A percentile compares a stretch with the other conserved stretches of the same genome.
phyloP scores from a whole-genome alignment of 345 rosid species.

The Lepidium sativum region DNA sequence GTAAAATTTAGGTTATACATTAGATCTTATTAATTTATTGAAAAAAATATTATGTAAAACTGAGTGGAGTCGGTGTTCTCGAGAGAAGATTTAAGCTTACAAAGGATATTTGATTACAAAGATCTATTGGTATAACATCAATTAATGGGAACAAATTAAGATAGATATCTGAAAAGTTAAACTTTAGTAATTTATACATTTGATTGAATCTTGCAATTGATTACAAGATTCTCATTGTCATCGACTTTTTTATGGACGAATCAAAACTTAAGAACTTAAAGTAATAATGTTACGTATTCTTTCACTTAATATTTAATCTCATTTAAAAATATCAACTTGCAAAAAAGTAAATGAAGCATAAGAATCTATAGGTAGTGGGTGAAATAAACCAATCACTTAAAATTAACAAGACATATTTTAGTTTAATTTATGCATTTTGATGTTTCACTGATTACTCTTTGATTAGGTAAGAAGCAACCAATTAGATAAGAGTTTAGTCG shows the following conservation, averaged over 20 bases:
- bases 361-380: slow-evolving; percentile 17
- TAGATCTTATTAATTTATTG: no score
- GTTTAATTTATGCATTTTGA: background rate
- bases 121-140: no score
- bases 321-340: slow-evolving; percentile 8
- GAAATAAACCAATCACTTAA: slow-evolving; percentile 17
- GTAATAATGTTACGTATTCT: slow-evolving; percentile 11
- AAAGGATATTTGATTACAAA: no score
- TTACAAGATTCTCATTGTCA: background rate
- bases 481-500: background rate
- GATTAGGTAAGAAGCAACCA: slow-evolving; percentile 24
- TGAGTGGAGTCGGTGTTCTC: background rate
- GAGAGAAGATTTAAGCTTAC: no score
- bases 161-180: background rate
- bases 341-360: slow-evolving; percentile 16
- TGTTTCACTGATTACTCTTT: slow-evolving; percentile 22
- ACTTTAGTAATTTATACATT: background rate
- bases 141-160: no score
- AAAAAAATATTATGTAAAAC: background rate
- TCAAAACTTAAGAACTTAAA: slow-evolving; percentile 7
- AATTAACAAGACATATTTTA: background rate
- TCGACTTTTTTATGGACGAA: slow-evolving; percentile 1
- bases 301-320: background rate
- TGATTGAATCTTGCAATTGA: slow-evolving; percentile 2
- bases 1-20: no score